These are phyloP conservation scores for Thermoascus crustaceus DNA, from an alignment of 2,329 filamentous ascomycete genomes.

Conservation along the genomic window DNA sequence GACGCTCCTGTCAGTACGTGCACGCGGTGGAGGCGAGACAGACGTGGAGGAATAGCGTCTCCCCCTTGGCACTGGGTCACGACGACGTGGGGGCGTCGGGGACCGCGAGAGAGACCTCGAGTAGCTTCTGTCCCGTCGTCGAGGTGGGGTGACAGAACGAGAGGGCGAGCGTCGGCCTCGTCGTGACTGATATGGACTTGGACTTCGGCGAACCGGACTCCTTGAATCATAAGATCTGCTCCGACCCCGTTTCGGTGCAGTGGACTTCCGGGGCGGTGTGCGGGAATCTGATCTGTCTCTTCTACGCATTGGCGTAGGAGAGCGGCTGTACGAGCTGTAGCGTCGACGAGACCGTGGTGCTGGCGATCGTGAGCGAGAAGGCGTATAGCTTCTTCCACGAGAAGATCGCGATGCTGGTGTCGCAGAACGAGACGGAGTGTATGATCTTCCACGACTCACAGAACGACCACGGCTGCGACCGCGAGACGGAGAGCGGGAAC, in stretches of 20 bases:
- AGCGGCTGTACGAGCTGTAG: constrained; percentile 27
- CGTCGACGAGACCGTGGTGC: constrained; percentile 22
- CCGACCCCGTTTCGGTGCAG: constrained; percentile 10
- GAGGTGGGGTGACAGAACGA: constrained; percentile 27
- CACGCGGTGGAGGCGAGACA: constrained; percentile 21
- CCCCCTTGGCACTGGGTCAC: constrained; percentile 10
- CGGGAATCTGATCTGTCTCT: constrained; percentile 18
- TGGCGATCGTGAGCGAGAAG: constrained; percentile 30
- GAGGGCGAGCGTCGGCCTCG: constrained; percentile 18
- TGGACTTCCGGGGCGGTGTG: constrained; percentile 17
- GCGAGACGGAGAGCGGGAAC: constrained; percentile 24
- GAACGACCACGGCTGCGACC: constrained; percentile 13
- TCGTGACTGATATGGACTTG: constrained; percentile 15
- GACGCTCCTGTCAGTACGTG: constrained; percentile 13
- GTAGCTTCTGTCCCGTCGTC: constrained; percentile 19
- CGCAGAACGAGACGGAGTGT: constrained; percentile 15
- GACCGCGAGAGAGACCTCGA: constrained; percentile 27
- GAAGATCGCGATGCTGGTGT: constrained; percentile 18
- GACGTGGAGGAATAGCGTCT: constrained; percentile 21
- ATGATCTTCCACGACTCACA: constrained; percentile 19
- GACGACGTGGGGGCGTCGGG: constrained; percentile 19
- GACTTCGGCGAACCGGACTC: constrained; percentile 15
- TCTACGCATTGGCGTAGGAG: constrained; percentile 18
- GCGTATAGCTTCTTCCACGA: constrained; percentile 24
- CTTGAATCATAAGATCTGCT: constrained; percentile 21